Evolutionary conservation across 164 flowering plant genomes (phyloP).

Genomic region (Macadamia tetraphylla): DNA sequence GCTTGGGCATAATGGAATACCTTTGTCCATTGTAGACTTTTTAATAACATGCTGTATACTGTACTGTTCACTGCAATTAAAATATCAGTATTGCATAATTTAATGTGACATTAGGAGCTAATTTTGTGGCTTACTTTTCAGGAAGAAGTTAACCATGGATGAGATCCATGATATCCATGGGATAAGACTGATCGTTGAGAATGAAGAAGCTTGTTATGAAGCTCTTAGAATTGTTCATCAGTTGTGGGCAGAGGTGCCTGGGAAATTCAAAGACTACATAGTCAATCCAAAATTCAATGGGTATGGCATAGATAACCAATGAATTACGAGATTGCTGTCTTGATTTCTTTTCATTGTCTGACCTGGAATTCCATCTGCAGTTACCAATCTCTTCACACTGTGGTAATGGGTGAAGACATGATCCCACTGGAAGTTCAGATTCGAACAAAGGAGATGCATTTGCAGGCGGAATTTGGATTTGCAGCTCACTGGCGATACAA

Average conservation of each 20-base stretch:
- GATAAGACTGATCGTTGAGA: constrained; percentile 76
- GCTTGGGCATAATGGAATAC: no score
- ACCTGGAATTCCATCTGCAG: constrained; percentile 28
- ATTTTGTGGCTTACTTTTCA: constrained; percentile 25
- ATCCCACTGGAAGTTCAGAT: constrained; percentile 92
- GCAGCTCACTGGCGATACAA: constrained; percentile 99
- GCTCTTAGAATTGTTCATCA: constrained; percentile 65
- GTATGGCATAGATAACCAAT: constrained; percentile 31
- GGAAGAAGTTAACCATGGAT: constrained; percentile 85
- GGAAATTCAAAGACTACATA: constrained; percentile 86
- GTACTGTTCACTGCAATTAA: no score
- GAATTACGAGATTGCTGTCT: not conserved
- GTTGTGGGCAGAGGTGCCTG: constrained; percentile 84
- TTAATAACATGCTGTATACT: no score
- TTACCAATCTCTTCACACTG: constrained; percentile 91
- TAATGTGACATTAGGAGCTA: not conserved
- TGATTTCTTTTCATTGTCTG: constrained; percentile 1
- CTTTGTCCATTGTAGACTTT: no score
- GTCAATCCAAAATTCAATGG: constrained; percentile 75
- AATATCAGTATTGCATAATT: no score
- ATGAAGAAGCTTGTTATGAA: constrained; percentile 73
- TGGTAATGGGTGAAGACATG: constrained; percentile 72
- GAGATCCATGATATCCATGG: constrained; percentile 94
- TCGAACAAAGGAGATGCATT: constrained; percentile 89
- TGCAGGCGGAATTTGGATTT: constrained; percentile 92